These are phyloP conservation scores for Beauveria sp. DNA, from an alignment of 2,329 filamentous ascomycete genomes.

Conservation along the genomic window DNA sequence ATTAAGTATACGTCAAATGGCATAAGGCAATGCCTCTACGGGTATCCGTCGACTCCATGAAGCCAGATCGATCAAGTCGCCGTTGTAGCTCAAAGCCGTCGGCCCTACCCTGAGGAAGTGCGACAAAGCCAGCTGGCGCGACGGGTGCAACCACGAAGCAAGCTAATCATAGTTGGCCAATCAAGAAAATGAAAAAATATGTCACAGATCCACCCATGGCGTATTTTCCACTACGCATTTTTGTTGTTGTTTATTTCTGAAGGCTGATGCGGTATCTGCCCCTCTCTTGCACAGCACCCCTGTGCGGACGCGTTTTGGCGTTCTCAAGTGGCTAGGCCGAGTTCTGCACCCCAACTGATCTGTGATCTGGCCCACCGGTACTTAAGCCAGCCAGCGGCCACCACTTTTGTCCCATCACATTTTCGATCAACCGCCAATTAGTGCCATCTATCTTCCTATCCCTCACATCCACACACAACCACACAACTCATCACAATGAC, in stretches of 20 bases:
- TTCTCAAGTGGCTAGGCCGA: not conserved
- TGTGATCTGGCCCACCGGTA: slow-evolving; percentile 30
- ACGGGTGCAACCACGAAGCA: not conserved
- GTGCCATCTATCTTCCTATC: slow-evolving; percentile 8
- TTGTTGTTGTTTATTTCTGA: slow-evolving; percentile 11
- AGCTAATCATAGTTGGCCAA: not conserved
- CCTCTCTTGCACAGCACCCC: not conserved
- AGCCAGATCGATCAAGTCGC: not conserved
- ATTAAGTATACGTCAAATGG: too few species aligned
- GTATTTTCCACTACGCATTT: slow-evolving; percentile 1
- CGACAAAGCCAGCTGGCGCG: not conserved
- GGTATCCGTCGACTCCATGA: not conserved
- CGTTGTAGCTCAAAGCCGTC: not conserved
- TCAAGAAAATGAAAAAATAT: slow-evolving; percentile 10
- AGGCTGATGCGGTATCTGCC: slow-evolving; percentile 2
- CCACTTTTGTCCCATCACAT: slow-evolving; percentile 17
- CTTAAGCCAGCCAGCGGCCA: slow-evolving; percentile 30
- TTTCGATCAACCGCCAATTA: slow-evolving; percentile 6
- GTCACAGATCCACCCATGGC: slow-evolving; percentile 3
- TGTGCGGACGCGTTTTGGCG: not conserved
- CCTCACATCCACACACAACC: slow-evolving; percentile 9
- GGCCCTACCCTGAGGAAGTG: not conserved
- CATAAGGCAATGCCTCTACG: too few species aligned
- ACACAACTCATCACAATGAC: slow-evolving; percentile 19
- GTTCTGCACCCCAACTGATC: slow-evolving; percentile 25